phyloP scores from a whole-genome alignment of 345 rosid species.

The Citrus australasica region DNA sequence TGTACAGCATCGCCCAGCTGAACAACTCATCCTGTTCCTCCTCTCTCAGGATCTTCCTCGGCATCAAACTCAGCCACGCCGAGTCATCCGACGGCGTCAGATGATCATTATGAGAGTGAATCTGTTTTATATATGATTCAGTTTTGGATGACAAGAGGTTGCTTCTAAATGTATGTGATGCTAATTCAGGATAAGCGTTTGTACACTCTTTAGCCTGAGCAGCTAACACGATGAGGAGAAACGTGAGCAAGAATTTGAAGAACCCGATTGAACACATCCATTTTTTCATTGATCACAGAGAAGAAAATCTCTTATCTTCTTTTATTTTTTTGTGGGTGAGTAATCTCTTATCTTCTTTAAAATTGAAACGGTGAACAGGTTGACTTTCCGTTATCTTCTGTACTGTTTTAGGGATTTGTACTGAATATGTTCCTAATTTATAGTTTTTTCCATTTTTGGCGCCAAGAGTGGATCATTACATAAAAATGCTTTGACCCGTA shows the following conservation, averaged over 20 bases:
- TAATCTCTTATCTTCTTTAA: too few species aligned
- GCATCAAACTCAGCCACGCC: conserved; percentile 41
- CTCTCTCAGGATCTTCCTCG: conserved; percentile 41
- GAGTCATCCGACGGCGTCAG: conserved; percentile 43
- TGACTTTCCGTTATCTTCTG: too few species aligned
- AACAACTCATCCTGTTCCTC: conserved; percentile 5
- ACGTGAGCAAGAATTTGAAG: not conserved
- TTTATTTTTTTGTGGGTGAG: too few species aligned
- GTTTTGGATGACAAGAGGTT: not conserved
- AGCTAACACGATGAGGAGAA: not conserved
- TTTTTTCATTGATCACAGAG: not conserved
- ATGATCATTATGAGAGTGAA: conserved; percentile 32
- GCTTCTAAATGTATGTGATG: not conserved
- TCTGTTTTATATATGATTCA: not conserved
- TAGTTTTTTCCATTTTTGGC: too few species aligned
- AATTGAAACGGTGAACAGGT: too few species aligned
- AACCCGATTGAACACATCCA: not conserved
- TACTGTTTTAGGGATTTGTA: too few species aligned
- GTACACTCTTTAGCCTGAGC: not conserved
- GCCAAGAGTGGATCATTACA: too few species aligned
- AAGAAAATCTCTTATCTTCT: not conserved
- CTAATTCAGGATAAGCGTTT: not conserved
- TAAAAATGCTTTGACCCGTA: too few species aligned
- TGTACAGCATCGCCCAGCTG: not conserved
- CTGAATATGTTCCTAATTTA: too few species aligned